phyloP scores from a whole-genome alignment of 2,329 filamentous ascomycete genomes.

The Fusarium verrucosum region DNA sequence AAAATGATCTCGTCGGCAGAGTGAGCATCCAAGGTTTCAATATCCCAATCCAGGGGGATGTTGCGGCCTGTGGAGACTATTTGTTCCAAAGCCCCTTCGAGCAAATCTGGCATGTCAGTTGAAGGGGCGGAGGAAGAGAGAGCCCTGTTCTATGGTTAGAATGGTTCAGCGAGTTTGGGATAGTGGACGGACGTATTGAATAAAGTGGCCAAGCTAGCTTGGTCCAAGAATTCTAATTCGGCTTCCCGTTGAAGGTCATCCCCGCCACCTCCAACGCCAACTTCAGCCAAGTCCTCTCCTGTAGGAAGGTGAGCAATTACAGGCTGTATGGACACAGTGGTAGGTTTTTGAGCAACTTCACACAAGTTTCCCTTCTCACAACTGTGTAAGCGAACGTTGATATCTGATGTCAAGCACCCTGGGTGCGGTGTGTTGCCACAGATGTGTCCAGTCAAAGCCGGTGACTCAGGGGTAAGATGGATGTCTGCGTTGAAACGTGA shows the following conservation, averaged over 20 bases:
- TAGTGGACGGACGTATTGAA: conserved; percentile 48
- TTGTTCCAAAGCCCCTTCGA: conserved; percentile 28
- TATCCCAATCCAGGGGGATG: conserved; percentile 41
- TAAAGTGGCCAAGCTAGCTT: conserved; percentile 63
- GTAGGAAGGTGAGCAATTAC: conserved; percentile 72
- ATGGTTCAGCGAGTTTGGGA: not conserved
- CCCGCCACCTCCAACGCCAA: conserved; percentile 81
- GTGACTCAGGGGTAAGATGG: conserved; percentile 65
- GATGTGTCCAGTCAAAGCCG: conserved; percentile 75
- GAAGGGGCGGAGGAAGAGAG: conserved; percentile 14
- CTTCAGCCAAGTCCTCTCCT: conserved; percentile 73
- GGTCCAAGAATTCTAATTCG: conserved; percentile 69
- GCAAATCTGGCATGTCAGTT: not conserved
- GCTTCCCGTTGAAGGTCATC: conserved; percentile 76
- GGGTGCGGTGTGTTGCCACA: conserved; percentile 75
- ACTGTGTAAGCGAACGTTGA: conserved; percentile 77
- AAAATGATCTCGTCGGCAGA: conserved; percentile 21
- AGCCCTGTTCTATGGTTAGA: conserved; percentile 31
- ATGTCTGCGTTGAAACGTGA: conserved; percentile 52
- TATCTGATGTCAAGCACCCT: conserved; percentile 76
- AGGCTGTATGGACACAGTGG: conserved; percentile 79
- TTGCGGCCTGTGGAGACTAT: conserved; percentile 38
- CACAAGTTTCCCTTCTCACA: conserved; percentile 80
- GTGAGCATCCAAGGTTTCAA: conserved; percentile 21
- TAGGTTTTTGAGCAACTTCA: conserved; percentile 54